Conservation (phyloP, 179 eudicot genomes). For the Carnegiea gigantea region DNA sequence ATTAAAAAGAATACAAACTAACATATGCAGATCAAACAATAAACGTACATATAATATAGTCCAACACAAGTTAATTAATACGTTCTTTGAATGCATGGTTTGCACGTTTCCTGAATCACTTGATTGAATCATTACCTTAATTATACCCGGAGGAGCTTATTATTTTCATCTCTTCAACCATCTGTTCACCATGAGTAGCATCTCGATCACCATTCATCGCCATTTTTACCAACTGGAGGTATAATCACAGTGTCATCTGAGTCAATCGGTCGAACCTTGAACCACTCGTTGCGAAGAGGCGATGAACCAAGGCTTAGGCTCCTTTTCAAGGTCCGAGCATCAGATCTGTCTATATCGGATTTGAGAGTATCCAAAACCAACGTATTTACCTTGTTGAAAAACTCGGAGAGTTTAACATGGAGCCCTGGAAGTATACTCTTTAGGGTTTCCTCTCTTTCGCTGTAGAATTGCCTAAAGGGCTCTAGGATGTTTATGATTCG, state of each 20-base stretch:
- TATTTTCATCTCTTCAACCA: background rate
- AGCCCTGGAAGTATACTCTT: conserved; percentile 6
- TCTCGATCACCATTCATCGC: background rate
- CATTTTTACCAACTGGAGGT: background rate
- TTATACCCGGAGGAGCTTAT: too few species aligned
- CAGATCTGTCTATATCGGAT: background rate
- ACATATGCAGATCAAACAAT: too few species aligned
- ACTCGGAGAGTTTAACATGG: background rate
- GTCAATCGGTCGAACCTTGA: conserved; percentile 6
- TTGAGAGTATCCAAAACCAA: background rate
- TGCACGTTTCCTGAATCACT: background rate
- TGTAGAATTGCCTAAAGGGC: background rate
- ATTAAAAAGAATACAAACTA: too few species aligned
- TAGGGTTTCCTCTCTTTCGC: conserved; percentile 9
- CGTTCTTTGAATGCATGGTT: background rate
- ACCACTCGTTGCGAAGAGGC: conserved; percentile 7
- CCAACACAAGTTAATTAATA: background rate
- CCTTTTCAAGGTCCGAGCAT: background rate
- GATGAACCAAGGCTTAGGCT: background rate
- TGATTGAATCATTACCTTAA: background rate
- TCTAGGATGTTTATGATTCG: background rate
- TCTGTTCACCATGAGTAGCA: background rate
- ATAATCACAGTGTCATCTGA: background rate
- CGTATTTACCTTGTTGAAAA: background rate
- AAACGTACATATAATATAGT: too few species aligned